Base-by-base conservation (phyloP, 2,329 filamentous ascomycete genomes). In the Colletotrichum eleusines region DNA sequence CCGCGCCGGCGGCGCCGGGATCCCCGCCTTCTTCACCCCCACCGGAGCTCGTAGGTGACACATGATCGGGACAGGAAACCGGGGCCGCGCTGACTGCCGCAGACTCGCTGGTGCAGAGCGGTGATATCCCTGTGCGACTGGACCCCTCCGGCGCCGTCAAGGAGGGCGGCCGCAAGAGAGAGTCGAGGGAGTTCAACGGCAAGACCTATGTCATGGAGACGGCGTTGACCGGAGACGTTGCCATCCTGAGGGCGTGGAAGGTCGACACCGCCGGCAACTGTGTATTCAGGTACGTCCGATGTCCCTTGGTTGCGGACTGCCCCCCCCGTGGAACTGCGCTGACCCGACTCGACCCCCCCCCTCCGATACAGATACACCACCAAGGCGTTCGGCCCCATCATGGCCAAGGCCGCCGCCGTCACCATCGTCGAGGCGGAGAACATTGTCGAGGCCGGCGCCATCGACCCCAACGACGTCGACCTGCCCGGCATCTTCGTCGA, bases 341-440 rank as follows among this genome's bases (percentile, higher is more conserved):
- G 18, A 66, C 28, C 38, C 38, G 5, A 18, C 20, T 5, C 18
- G 1, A 5, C 2, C 20, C 18, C 20, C 18, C 44, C 20, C 18
- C 20, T 6, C 44, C 44, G 20, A 46, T 23, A 76, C 71, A 87
- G 86, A 74, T 91, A 92, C 80, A 92, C 92, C 0, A 94, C 92
- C 40, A 92, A 92, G 78, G 90, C 91, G 0, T 94, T 94, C 73
- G 91, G 90, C 1, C 87, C 89, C 7, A 86, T 93, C 73, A 94
- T 94, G 92, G 94, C 92, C 71, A 95, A 95, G 81, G 93, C 93
- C 0, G 94, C 93, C 0, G 88, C 87, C 58, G 77, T 93, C 48
- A 91, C 93, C 33, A 95, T 97, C 50, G 93, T 96, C 46, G 94
- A 97, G 78, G 94, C 94, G 1, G 94, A 97, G 77, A 87, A 95